Evolutionary conservation across 257 asterid species (phyloP).

Genomic region (Solanum arcanum): DNA sequence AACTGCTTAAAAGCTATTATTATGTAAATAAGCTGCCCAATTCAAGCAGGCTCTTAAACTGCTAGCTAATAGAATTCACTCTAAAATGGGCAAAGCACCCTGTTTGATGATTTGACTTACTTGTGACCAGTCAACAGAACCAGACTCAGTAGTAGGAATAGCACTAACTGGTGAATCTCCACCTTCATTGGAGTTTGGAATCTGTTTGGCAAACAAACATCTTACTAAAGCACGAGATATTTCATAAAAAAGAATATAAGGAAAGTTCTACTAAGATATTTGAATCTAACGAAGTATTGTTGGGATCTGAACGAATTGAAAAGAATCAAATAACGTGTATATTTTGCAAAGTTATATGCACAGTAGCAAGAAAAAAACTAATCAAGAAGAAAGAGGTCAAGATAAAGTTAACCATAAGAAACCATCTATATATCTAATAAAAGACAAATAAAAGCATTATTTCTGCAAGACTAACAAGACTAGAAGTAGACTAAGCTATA

Average conservation of each 20-base stretch:
- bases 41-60: not conserved
- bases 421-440: not conserved
- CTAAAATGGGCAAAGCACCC: not conserved
- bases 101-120: constrained; percentile 19
- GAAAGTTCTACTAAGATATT: not conserved
- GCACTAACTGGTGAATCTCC: constrained; percentile 51
- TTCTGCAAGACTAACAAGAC: not conserved
- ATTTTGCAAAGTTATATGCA: not conserved
- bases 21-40: not conserved
- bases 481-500: not conserved
- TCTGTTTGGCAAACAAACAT: constrained; percentile 32
- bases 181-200: constrained; percentile 60
- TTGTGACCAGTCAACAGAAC: constrained; percentile 91
- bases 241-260: not conserved
- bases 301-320: not conserved
- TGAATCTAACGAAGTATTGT: not conserved
- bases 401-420: not conserved
- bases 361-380: not conserved
- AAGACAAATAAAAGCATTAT: not conserved
- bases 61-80: not conserved
- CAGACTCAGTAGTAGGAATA: constrained; percentile 69
- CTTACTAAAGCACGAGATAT: not conserved
- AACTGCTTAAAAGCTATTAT: not conserved
- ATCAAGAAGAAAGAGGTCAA: not conserved
- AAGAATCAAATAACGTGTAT: not conserved